Base-by-base conservation (phyloP, 306 rosid species). In the Mucuna pruriens region DNA sequence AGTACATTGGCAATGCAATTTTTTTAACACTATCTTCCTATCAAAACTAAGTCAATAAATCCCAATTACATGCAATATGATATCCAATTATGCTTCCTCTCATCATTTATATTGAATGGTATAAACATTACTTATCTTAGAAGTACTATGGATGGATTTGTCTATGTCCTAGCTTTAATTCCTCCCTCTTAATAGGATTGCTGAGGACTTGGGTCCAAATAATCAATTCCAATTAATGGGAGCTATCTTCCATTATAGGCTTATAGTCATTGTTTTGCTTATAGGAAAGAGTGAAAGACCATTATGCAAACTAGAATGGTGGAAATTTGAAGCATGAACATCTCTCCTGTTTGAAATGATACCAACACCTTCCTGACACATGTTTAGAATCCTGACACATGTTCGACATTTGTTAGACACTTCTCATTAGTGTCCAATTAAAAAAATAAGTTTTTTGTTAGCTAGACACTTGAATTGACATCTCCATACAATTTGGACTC, bases 221-320 rank as follows among this genome's bases (percentile, higher is more conserved):
- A 63, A 15, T 8, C 44, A 44, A 45, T 63, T 77, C 63, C 34
- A 19, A 12, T 74, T 64, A 42, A 63, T 62, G 70, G 63, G 19
- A 39, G 73, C 83, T 75, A 29, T 68, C 73, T 77, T 44, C 55
- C 44, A 77, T 77, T 23, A 9, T 55, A 12, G 57, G 49, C 62
- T 68, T 29, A 51, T 55, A 52, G 34, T 67, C 22, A 15, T 82
- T 23, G 26, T 46, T 77, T 63, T 69, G 2, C 68, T 71, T 71
- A 15, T 70, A 12, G 22, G 31, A 38, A 7, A 17, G 61, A 54
- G 12, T 54, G 61, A 49, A n/a, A 57, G 10, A 55, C 64, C 34
- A 22, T 76, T 69, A 10, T 39, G 57, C 26, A 33, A 70, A 70
- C 39, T 75, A 11, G 12, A 40, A 49, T 49, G 23, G 64, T 58